Evolutionary conservation across 2,329 filamentous ascomycete genomes (phyloP), one percentile per base, ranked within the genome.

Genomic region (Colletotrichum trifolii): DNA sequence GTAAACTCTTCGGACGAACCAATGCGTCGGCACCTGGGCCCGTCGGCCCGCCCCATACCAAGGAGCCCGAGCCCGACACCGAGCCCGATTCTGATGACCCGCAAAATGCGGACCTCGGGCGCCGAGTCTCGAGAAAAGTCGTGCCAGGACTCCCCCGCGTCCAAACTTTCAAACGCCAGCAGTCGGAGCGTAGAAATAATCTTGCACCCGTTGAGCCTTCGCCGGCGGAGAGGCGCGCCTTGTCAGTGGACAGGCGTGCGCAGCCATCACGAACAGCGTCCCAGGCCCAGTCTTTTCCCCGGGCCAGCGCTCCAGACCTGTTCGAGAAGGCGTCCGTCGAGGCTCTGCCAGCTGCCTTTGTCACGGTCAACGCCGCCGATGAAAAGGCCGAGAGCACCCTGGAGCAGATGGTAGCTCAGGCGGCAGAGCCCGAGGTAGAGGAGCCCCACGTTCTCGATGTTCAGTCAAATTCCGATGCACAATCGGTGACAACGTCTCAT

Each of bases 111-210:
- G 77, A 76, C 47, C 64, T 81, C 50, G 76, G 79, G 25, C 79
- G 79, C 58, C 81, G 82, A 66, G 75, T 78, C 65, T 81, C 81
- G 36, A 78, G 87, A 69, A 88, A 85, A 72, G 92, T 93, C n/a
- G 88, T 94, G 13, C 91, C 93, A 15, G 90, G 91, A 13, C 80
- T 97, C 42, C 92, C 93, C 43, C 87, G 93, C 53, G 83, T 89
- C 5, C 87, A 90, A 71, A 96, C 93, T 0, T 94, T 96, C 78
- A 91, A 89, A 77, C 87, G 94, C 71, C 93, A 95, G 76, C 87
- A 91, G 74, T 95, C 93, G 35, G 94, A 97, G 77, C 85, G 87
- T 68, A 86, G 93, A 70, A 88, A 91, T 70, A 90, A 89, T 72
- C 82, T 97, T 58, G 83, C 90, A 64, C 89, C 91, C 48, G 83